Percentiles rank a stretch among this genome's conserved stretches.
These are phyloP conservation scores for Paramecium primaurelia DNA, from an alignment of 73 alveolate species.

Conservation along the genomic window DNA sequence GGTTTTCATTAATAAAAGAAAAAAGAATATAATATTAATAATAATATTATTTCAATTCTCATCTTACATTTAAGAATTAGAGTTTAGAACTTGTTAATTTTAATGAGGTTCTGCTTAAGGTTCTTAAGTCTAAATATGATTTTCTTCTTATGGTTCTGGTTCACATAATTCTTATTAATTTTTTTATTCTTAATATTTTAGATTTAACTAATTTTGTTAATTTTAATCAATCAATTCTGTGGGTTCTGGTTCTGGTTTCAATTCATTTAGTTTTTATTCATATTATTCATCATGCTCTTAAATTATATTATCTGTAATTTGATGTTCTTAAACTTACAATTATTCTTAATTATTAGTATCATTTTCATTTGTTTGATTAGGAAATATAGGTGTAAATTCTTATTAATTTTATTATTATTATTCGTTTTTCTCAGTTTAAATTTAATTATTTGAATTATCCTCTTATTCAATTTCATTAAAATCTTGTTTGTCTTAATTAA, in stretches of 20 bases:
- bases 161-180: not conserved
- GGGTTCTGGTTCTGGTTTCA: not conserved
- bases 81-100: not conserved
- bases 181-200: not conserved
- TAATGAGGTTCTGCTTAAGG: not conserved
- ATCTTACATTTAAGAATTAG: not conserved
- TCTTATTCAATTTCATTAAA: not conserved
- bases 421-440: not conserved
- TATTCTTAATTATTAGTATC: not conserved
- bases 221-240: not conserved
- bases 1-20: not conserved
- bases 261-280: not conserved
- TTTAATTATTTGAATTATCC: not conserved
- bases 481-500: not conserved
- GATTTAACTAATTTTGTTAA: not conserved
- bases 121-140: not conserved
- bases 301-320: not conserved
- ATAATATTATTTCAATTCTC: not conserved
- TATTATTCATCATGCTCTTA: not conserved
- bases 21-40: not conserved
- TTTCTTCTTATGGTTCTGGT: not conserved
- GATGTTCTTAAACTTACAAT: not conserved
- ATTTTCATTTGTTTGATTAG: not conserved
- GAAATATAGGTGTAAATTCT: not conserved
- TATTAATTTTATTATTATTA: not conserved